Evolutionary conservation across 164 flowering plant genomes (phyloP).

Genomic region (Cinnamomum micranthum): DNA sequence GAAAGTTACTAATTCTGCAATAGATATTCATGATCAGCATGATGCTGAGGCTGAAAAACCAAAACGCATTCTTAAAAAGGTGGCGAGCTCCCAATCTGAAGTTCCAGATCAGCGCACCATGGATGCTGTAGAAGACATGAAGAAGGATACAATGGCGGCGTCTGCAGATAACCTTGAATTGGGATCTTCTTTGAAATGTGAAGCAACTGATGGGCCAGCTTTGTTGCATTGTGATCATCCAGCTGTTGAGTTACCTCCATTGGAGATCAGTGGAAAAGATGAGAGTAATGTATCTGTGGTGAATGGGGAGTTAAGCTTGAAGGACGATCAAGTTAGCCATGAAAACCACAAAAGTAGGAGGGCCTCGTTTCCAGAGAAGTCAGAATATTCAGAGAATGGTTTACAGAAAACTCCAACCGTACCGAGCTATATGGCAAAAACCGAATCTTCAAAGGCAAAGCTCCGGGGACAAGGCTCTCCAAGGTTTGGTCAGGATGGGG

Average conservation of each 20-base stretch:
- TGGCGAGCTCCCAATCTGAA: conserved; percentile 21
- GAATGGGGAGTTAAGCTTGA: conserved; percentile 33
- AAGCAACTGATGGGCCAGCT: conserved; percentile 10
- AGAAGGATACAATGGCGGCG: conserved; percentile 23
- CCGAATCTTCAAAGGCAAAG: conserved; percentile 84
- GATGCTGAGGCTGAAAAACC: conserved; percentile 47
- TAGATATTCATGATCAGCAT: conserved; percentile 32
- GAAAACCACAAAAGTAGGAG: conserved; percentile 49
- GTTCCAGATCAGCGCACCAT: conserved; percentile 10
- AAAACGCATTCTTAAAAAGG: conserved; percentile 33
- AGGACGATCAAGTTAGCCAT: conserved; percentile 43
- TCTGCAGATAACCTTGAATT: not conserved
- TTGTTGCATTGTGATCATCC: conserved; percentile 19
- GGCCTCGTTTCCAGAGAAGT: conserved; percentile 54
- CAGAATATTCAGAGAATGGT: conserved; percentile 61
- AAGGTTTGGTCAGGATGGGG: conserved; percentile 36
- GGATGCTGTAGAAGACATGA: conserved; percentile 31
- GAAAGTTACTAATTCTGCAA: conserved; percentile 48
- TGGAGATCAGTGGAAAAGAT: conserved; percentile 37
- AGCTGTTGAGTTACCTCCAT: conserved; percentile 25
- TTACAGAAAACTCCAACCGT: conserved; percentile 53
- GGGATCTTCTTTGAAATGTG: conserved; percentile 14
- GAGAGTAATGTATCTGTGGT: conserved; percentile 21
- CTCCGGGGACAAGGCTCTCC: conserved; percentile 60
- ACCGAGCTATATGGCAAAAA: conserved; percentile 90